Evolutionary conservation across 2,329 filamentous ascomycete species (phyloP).

Genomic region (Acarospora socialis): DNA sequence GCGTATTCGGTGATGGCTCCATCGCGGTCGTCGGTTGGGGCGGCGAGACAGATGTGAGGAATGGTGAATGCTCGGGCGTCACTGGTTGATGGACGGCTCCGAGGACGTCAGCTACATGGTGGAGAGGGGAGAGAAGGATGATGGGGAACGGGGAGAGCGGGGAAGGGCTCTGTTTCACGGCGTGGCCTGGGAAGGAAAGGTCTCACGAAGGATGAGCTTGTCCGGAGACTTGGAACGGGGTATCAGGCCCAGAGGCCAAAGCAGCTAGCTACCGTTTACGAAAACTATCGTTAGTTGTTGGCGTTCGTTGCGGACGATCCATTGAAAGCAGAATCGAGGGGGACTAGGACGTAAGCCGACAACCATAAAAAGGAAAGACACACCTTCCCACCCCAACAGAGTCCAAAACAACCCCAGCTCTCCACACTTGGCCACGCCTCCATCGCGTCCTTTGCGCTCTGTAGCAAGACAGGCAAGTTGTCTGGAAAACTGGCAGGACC

Average conservation of each 20-base stretch:
- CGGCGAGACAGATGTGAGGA: slow-evolving; percentile 50
- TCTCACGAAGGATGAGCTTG: slow-evolving; percentile 25
- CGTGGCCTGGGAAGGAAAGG: slow-evolving; percentile 15
- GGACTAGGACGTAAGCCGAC: slow-evolving; percentile 18
- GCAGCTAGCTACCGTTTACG: slow-evolving; percentile 25
- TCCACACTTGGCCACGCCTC: slow-evolving; percentile 40
- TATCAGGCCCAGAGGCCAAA: slow-evolving; percentile 34
- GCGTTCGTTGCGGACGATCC: not conserved
- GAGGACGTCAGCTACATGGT: too few species aligned
- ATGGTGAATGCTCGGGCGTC: slow-evolving; percentile 48
- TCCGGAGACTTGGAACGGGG: slow-evolving; percentile 34
- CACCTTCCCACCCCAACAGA: slow-evolving; percentile 62
- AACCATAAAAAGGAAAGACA: slow-evolving; percentile 17
- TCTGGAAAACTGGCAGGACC: slow-evolving; percentile 22
- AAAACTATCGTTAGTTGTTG: not conserved
- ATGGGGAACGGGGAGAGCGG: slow-evolving; percentile 9
- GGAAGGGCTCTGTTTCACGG: not conserved
- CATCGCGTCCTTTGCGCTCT: slow-evolving; percentile 32
- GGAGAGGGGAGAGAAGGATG: too few species aligned
- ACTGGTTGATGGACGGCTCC: slow-evolving; percentile 32
- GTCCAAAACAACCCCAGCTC: slow-evolving; percentile 48
- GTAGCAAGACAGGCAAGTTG: slow-evolving; percentile 21
- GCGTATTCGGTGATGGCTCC: slow-evolving; percentile 40
- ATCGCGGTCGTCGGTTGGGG: slow-evolving; percentile 43
- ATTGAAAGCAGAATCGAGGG: slow-evolving; percentile 22